phyloP scores from a whole-genome alignment of 2,329 filamentous ascomycete genomes.

The Xylaria sp. region DNA sequence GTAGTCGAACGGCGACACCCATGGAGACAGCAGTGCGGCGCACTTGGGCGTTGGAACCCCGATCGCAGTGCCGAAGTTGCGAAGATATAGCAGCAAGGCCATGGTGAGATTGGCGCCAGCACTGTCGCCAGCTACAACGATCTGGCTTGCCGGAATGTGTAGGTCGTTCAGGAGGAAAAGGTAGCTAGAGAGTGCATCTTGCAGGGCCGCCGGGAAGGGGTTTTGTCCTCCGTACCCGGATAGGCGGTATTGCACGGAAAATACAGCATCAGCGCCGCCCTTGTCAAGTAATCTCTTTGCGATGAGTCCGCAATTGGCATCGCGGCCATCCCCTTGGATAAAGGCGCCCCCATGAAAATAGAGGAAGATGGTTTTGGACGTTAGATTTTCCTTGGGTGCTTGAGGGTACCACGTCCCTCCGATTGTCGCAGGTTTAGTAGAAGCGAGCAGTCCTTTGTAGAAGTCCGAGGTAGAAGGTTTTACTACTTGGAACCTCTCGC shows the following conservation, averaged over 20 bases:
- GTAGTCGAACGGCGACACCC: conserved; percentile 42
- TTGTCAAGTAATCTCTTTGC: conserved; percentile 49
- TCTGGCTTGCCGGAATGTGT: conserved; percentile 51
- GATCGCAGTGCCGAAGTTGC: conserved; percentile 49
- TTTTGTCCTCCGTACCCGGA: conserved; percentile 50
- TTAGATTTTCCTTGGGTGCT: neutral
- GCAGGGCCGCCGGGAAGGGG: conserved; percentile 61
- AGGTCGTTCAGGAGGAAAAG: conserved; percentile 55
- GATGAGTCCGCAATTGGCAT: conserved; percentile 21
- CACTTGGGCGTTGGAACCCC: conserved; percentile 42
- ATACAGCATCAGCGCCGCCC: conserved; percentile 52
- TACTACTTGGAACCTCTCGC: conserved; percentile 34
- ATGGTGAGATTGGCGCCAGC: conserved; percentile 59
- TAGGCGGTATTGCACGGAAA: conserved; percentile 60
- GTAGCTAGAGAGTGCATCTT: conserved; percentile 59
- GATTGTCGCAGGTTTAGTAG: conserved; percentile 39
- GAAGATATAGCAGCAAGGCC: conserved; percentile 57
- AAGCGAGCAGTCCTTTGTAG: conserved; percentile 39
- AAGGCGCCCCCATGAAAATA: conserved; percentile 45
- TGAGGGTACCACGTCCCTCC: conserved; percentile 46
- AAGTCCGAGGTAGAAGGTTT: conserved; percentile 18
- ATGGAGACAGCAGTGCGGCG: conserved; percentile 49
- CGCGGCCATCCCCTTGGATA: conserved; percentile 42
- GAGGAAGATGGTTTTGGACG: conserved; percentile 35
- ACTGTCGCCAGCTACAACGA: conserved; percentile 59